phyloP scores from a whole-genome alignment of 352 stramenopile species.

The Phytophthora sansomeana region DNA sequence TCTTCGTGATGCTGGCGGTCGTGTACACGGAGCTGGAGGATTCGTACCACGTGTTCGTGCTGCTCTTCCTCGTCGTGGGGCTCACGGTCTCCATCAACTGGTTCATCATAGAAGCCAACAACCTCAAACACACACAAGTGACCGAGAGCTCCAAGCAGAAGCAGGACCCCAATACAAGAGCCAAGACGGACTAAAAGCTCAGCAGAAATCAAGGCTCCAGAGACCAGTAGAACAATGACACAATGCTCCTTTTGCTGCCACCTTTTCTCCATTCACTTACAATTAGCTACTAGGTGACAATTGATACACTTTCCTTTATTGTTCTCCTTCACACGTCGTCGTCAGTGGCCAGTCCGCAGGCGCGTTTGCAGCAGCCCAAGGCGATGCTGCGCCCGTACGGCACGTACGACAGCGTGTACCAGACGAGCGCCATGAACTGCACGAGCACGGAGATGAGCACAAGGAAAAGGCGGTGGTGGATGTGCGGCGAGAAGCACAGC shows the following conservation, averaged over 20 bases:
- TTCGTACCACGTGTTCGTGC: conserved; percentile 83
- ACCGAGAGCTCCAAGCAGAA: conserved; percentile 18
- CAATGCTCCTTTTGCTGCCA: conserved; percentile 2
- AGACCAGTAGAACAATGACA: conserved; percentile 7
- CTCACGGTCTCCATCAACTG: conserved; percentile 88
- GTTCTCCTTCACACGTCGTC: conserved; percentile 57
- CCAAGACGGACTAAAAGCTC: conserved; percentile 68
- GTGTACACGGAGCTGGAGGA: conserved; percentile 86
- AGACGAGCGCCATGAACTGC: conserved; percentile 83
- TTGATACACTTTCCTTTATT: neutral
- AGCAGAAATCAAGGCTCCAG: neutral
- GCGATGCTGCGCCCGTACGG: conserved; percentile 85
- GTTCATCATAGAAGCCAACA: conserved; percentile 85
- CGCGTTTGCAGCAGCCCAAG: conserved; percentile 71
- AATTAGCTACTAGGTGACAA: conserved; percentile 1
- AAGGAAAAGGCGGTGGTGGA: conserved; percentile 74
- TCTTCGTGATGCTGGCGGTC: conserved; percentile 76
- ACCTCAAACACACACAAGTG: conserved; percentile 55
- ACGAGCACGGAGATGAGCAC: conserved; percentile 79
- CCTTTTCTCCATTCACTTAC: conserved; percentile 18
- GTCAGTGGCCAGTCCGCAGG: conserved; percentile 51
- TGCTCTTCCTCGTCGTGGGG: conserved; percentile 86
- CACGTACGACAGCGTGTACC: conserved; percentile 91
- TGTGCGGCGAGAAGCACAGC: conserved; percentile 73
- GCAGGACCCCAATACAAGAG: conserved; percentile 20